Percentiles rank a stretch among this genome's conserved stretches.
phyloP scores from a whole-genome alignment of 2,329 filamentous ascomycete genomes.

The Polytolypa hystricis region DNA sequence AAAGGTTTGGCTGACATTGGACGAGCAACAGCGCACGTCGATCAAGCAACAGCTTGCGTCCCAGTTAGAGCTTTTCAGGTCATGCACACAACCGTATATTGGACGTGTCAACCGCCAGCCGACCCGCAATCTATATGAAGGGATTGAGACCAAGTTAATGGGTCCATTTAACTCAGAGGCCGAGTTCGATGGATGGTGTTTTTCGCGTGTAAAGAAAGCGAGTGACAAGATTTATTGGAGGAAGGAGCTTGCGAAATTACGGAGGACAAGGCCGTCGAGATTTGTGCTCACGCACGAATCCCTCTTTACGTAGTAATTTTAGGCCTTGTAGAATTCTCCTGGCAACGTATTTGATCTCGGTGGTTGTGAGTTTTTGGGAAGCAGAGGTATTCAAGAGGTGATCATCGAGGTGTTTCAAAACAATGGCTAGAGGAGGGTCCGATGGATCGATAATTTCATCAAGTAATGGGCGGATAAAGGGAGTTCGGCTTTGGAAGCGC shows the following conservation, averaged over 20 bases:
- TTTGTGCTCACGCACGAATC: too few relatives aligned
- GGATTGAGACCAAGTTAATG: constrained; percentile 7
- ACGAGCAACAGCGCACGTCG: constrained; percentile 6
- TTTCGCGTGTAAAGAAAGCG: constrained; percentile 5
- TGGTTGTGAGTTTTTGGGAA: constrained; percentile 10
- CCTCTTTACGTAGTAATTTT: constrained; percentile 9
- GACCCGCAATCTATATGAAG: constrained; percentile 9
- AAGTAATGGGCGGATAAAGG: constrained; percentile 14
- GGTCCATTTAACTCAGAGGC: constrained; percentile 12
- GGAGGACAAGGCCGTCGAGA: too few relatives aligned
- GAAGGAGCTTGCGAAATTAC: too few relatives aligned
- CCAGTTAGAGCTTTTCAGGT: constrained; percentile 9
- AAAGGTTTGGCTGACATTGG: constrained; percentile 9
- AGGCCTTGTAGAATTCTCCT: constrained; percentile 12
- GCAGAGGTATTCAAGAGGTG: constrained; percentile 14
- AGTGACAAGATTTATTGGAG: too few relatives aligned
- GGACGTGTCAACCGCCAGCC: constrained; percentile 10
- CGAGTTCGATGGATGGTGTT: constrained; percentile 11
- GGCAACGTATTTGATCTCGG: constrained; percentile 14
- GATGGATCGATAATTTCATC: constrained; percentile 15
- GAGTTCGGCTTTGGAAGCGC: constrained; percentile 16
- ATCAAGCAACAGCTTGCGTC: constrained; percentile 10
- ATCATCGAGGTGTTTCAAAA: constrained; percentile 17
- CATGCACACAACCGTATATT: constrained; percentile 13
- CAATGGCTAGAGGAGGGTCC: constrained; percentile 13